These are phyloP conservation scores for Bonia amplexicaulis DNA, from an alignment of 176 grass and related monocot genomes.

Conservation along the genomic window DNA sequence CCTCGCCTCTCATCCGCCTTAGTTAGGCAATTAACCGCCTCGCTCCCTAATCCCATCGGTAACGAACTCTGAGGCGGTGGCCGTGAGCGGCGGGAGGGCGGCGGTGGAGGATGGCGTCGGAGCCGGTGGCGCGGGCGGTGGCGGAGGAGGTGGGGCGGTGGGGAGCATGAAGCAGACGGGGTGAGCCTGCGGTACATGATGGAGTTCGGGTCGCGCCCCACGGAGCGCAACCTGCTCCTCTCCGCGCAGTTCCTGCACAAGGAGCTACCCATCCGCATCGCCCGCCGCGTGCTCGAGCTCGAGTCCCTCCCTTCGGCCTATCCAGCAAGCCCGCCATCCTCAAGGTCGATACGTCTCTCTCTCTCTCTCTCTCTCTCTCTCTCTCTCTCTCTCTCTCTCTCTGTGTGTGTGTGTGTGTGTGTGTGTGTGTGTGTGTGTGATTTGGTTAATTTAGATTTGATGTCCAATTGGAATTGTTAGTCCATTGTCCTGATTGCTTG, in stretches of 20 bases:
- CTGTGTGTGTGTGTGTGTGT: neutral
- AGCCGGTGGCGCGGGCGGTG: slow-evolving; percentile 40
- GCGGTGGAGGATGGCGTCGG: slow-evolving; percentile 30
- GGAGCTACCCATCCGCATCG: slow-evolving; percentile 79
- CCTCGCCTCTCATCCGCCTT: neutral
- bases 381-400: too few relatives aligned
- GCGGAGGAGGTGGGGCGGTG: slow-evolving; percentile 69
- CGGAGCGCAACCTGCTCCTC: slow-evolving; percentile 47
- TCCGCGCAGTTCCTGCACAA: slow-evolving; percentile 82
- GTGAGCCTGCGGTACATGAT: slow-evolving; percentile 83
- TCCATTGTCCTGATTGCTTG: neutral
- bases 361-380: neutral
- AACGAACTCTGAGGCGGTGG: neutral
- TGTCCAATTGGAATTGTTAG: neutral
- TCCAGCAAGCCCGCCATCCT: slow-evolving; percentile 58
- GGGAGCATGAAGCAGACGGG: slow-evolving; percentile 71
- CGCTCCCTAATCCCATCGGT: neutral
- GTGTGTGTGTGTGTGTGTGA: neutral
- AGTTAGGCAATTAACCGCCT: neutral
- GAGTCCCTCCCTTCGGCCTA: slow-evolving; percentile 62
- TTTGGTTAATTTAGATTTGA: neutral
- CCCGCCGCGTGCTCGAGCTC: slow-evolving; percentile 56
- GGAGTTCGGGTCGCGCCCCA: slow-evolving; percentile 74
- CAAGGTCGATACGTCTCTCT: slow-evolving; percentile 26
- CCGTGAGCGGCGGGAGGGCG: neutral